A percentile compares a stretch with the other conserved stretches of the same genome.
Evolutionary conservation across 768 basidiomycete genomes (phyloP).

Genomic region (Saitozyma sp.): DNA sequence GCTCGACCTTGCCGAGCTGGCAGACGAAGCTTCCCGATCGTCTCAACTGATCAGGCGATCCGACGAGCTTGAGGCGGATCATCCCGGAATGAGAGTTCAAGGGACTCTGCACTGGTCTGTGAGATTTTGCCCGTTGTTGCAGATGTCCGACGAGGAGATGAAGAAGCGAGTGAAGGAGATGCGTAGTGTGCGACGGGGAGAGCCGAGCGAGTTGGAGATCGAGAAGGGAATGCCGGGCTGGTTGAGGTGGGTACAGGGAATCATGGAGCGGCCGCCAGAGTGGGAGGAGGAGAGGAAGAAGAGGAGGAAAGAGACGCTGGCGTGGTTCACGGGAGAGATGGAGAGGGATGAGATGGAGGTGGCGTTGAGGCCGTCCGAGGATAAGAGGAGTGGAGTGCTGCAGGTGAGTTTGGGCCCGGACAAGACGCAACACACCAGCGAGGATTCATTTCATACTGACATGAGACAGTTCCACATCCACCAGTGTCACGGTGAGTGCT

Average conservation of each 20-base stretch:
- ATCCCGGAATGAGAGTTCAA: slow-evolving; percentile 33
- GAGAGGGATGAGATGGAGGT: slow-evolving; percentile 49
- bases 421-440: neutral
- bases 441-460: neutral
- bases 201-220: slow-evolving; percentile 6
- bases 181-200: slow-evolving; percentile 13
- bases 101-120: slow-evolving; percentile 46
- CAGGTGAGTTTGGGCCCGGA: slow-evolving; percentile 23
- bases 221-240: slow-evolving; percentile 22
- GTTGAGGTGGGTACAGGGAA: slow-evolving; percentile 31
- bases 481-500: slow-evolving; percentile 42
- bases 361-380: slow-evolving; percentile 31
- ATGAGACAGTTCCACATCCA: slow-evolving; percentile 45
- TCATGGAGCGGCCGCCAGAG: slow-evolving; percentile 33
- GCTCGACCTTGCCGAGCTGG: slow-evolving; percentile 46
- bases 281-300: slow-evolving; percentile 47
- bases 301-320: slow-evolving; percentile 44
- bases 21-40: slow-evolving; percentile 19
- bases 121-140: slow-evolving; percentile 49
- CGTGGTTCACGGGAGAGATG: slow-evolving; percentile 51
- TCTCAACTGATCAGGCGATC: slow-evolving; percentile 15
- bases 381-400: slow-evolving; percentile 42
- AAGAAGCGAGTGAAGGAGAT: slow-evolving; percentile 14
- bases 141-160: slow-evolving; percentile 37
- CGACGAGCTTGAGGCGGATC: slow-evolving; percentile 30